phyloP scores from a whole-genome alignment of 2,329 filamentous ascomycete genomes.

The Trichophyton schoenleinii region DNA sequence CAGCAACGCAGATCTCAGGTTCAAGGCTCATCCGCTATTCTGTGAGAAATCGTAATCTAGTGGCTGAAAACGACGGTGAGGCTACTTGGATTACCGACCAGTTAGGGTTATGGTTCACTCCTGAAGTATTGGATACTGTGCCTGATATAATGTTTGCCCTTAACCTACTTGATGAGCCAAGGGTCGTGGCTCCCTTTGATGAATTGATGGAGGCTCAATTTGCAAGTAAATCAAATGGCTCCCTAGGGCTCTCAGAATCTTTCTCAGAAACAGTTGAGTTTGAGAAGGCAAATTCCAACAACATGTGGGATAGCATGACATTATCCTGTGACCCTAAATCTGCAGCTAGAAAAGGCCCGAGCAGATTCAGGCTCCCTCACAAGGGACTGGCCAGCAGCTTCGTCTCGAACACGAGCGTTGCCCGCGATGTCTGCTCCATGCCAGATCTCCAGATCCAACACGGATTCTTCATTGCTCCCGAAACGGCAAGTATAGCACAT shows the following conservation, averaged over 20 bases:
- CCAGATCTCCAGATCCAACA: constrained; percentile 5
- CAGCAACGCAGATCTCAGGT: neutral
- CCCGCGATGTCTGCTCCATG: constrained; percentile 3
- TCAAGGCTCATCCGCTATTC: constrained; percentile 4
- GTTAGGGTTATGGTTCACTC: constrained; percentile 3
- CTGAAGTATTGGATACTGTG: constrained; percentile 7
- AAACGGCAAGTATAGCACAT: constrained; percentile 9
- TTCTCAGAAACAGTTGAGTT: neutral
- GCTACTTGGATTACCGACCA: constrained; percentile 5
- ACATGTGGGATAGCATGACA: constrained; percentile 10
- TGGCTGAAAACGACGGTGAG: neutral
- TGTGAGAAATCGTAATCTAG: neutral
- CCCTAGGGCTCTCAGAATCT: neutral
- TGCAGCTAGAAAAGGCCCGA: constrained; percentile 7
- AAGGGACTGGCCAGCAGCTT: neutral
- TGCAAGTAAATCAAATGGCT: neutral
- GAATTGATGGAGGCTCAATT: constrained; percentile 2
- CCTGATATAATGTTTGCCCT: constrained; percentile 13
- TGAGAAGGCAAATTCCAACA: constrained; percentile 2
- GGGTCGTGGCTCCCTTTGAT: constrained; percentile 11
- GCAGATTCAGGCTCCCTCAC: neutral
- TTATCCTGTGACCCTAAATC: constrained; percentile 11
- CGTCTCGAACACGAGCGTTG: constrained; percentile 4
- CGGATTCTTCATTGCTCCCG: constrained; percentile 5
- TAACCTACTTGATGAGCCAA: constrained; percentile 14